Evolutionary conservation across 306 rosid species (phyloP).

Genomic region (Dalbergia cochinchinensis): DNA sequence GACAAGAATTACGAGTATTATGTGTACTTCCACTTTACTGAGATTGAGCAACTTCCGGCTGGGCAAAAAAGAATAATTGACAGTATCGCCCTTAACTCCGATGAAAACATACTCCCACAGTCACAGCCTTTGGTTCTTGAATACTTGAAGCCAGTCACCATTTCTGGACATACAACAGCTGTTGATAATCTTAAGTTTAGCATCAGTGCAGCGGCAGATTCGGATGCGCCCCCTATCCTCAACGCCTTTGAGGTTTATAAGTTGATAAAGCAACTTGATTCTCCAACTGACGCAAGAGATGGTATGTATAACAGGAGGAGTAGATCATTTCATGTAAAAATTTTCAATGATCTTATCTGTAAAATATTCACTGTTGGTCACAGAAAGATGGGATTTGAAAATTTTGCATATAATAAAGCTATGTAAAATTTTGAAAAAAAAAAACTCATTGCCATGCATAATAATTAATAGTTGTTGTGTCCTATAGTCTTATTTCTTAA

Average conservation of each 20-base stretch:
- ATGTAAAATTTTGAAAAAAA: too few species aligned
- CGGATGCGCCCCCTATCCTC: conserved; percentile 60
- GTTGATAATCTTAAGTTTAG: not conserved
- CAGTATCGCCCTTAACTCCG: conserved; percentile 36
- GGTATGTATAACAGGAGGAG: not conserved
- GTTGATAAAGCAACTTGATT: not conserved
- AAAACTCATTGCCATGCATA: too few species aligned
- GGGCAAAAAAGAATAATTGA: conserved; percentile 47
- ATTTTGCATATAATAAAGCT: too few species aligned
- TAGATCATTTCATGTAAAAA: too few species aligned
- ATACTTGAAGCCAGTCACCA: conserved; percentile 45
- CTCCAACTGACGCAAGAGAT: conserved; percentile 31
- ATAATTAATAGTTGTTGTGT: too few species aligned
- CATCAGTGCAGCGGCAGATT: conserved; percentile 20
- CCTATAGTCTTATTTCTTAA: too few species aligned
- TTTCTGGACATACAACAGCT: not conserved
- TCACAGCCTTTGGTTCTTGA: conserved; percentile 33
- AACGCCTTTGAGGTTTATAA: conserved; percentile 55
- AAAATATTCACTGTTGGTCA: too few species aligned
- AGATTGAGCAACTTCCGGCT: conserved; percentile 44
- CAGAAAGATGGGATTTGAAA: too few species aligned
- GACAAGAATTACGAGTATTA: not conserved
- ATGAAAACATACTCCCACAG: not conserved
- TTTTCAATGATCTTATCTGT: too few species aligned
- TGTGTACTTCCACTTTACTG: conserved; percentile 55